Conservation (phyloP, 441 rosid genomes). For the Gossypium trilobum region DNA sequence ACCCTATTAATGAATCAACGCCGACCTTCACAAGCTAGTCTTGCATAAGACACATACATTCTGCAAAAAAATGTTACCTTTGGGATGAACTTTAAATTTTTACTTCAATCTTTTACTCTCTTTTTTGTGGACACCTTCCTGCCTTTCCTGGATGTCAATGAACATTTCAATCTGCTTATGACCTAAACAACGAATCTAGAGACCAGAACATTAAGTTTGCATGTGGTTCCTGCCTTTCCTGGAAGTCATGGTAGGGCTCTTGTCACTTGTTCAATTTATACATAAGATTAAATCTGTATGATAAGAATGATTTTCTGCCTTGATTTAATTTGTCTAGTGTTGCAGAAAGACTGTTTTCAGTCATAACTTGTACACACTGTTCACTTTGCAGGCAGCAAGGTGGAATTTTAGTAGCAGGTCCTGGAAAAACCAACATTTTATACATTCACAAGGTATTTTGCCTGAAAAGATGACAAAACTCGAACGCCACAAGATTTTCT, state of each 20-base stretch:
- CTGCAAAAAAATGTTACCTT: not conserved
- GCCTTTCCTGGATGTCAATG: not conserved
- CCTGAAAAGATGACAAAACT: not conserved
- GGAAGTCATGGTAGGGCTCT: not conserved
- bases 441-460: slow-evolving; percentile 68
- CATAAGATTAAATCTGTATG: not conserved
- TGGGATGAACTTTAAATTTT: not conserved
- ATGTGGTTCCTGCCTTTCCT: not conserved
- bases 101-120: not conserved
- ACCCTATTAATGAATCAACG: not conserved
- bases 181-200: not conserved
- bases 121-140: not conserved
- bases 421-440: slow-evolving; percentile 57
- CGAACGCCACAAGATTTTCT: not conserved
- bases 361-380: not conserved
- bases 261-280: not conserved
- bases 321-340: not conserved
- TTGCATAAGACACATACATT: not conserved
- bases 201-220: not conserved
- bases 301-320: not conserved
- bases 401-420: slow-evolving; percentile 85
- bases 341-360: not conserved
- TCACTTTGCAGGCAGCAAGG: slow-evolving; percentile 77
- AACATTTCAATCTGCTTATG: not conserved
- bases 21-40: not conserved